phyloP scores from a whole-genome alignment of 306 rosid genomes.

The Castanea mollissima region DNA sequence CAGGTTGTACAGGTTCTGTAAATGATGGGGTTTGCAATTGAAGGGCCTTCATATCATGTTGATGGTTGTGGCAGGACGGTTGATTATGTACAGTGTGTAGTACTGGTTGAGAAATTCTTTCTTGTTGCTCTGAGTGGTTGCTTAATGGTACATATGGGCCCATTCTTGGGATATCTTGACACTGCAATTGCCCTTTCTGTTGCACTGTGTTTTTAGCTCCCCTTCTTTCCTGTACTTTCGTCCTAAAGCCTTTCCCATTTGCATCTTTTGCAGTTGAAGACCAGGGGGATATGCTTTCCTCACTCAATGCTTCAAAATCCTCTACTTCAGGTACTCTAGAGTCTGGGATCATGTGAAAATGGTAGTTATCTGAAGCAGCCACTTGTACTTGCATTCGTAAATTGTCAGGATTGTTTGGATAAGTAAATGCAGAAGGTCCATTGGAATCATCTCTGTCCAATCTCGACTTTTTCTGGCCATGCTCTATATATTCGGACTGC shows the following conservation, averaged over 20 bases:
- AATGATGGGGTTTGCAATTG: constrained; percentile 28
- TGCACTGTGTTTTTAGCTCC: constrained; percentile 25
- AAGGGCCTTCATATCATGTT: constrained; percentile 30
- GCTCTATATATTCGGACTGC: constrained; percentile 20
- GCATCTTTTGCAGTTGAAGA: constrained; percentile 39
- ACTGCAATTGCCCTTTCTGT: constrained; percentile 29
- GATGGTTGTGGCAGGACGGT: constrained; percentile 28
- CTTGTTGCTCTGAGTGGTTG: constrained; percentile 32
- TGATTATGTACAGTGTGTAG: constrained; percentile 25
- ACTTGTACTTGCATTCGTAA: constrained; percentile 32
- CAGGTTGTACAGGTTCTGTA: constrained; percentile 29
- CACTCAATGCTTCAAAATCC: constrained; percentile 47
- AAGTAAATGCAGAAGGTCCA: constrained; percentile 33
- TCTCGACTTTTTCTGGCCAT: constrained; percentile 32
- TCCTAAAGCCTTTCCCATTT: constrained; percentile 31
- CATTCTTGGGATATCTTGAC: constrained; percentile 34
- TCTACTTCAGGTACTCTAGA: constrained; percentile 30
- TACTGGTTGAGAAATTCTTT: constrained; percentile 29
- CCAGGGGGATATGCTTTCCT: constrained; percentile 49
- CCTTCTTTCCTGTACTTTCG: constrained; percentile 28
- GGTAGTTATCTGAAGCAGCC: constrained; percentile 41
- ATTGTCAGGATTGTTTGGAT: constrained; percentile 39
- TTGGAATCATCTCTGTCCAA: constrained; percentile 30
- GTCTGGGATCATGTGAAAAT: constrained; percentile 24
- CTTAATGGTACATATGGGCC: constrained; percentile 36